Evolutionary conservation across 306 rosid genomes (phyloP), one percentile per base, ranked within the genome.

Genomic region (Abrus precatorius): DNA sequence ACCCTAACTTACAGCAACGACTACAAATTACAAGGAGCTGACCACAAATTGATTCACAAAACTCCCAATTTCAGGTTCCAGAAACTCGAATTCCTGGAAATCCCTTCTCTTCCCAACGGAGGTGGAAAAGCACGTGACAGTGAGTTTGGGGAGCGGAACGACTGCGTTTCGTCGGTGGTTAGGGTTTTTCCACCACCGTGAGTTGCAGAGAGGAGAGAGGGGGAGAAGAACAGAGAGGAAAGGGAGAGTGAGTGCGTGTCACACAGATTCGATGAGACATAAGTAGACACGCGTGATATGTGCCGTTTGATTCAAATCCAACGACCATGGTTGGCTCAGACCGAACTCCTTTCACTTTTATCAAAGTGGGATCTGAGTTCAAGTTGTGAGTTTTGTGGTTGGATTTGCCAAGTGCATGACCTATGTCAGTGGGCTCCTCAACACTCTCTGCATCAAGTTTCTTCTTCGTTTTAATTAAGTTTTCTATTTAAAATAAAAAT

Each of bases 191-290:
- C 52, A 33, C 60, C 75, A 57, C 78, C 86, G 85, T 74, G 77
- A 69, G 71, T 81, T 71, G 85, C 89, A 81, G 86, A 52, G 74
- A 56, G 30, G 80, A 32, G 44, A 36, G 56, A 36, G 34, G 50
- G 65, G 32, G 33, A 53, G 1, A 4, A 5, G 36, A 30, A 32
- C 52, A 11, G 49, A 32, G 38, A 53, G 20, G 29, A 44, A 82
- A 55, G 80, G 28, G 85, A 60, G 77, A 20, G 82, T 79, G 88
- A 69, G 86, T 74, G 88, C 80, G 86, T 81, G 87, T 62, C 92
- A 52, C 81, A 55, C 72, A 53, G 86, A 75, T 74, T 79, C 77
- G 61, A 80, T 74, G 87, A 67, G 88, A 74, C 89, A 89, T 85
- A 73, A 83, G 79, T 80, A 84, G 70, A 75, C 80, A 75, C 80